A percentile compares a stretch with the other conserved stretches of the same genome.
Evolutionary conservation across 2,329 filamentous ascomycete species (phyloP).

Genomic region (Ceratocystiopsis brevicomis): DNA sequence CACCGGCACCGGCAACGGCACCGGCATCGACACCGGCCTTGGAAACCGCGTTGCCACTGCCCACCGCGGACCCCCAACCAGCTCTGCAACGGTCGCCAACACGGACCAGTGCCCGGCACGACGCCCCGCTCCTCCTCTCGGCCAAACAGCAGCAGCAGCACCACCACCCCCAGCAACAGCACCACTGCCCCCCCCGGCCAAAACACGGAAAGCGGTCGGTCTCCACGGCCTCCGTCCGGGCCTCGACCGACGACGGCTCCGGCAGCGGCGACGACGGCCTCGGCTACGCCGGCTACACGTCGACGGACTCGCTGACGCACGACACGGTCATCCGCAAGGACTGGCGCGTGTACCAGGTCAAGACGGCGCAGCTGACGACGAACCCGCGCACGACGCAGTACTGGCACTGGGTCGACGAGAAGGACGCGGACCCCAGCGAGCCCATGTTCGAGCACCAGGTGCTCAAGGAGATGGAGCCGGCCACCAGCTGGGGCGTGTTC

Average conservation of each 20-base stretch:
- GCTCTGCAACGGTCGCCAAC: no score
- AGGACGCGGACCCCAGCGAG: conserved; percentile 9
- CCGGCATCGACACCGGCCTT: no score
- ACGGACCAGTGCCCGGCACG: no score
- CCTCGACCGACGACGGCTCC: background rate
- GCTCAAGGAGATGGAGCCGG: conserved; percentile 23
- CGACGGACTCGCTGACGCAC: conserved; percentile 29
- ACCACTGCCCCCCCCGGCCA: no score
- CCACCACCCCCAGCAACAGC: no score
- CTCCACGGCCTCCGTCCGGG: background rate
- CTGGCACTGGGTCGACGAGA: conserved; percentile 28
- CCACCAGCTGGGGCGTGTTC: conserved; percentile 28
- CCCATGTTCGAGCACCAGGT: conserved; percentile 34
- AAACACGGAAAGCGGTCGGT: background rate
- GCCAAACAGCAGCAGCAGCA: no score
- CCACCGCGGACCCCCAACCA: no score
- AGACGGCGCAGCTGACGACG: conserved; percentile 27
- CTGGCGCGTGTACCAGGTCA: conserved; percentile 34
- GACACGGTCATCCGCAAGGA: conserved; percentile 27
- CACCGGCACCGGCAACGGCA: no score
- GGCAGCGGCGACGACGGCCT: conserved; percentile 18
- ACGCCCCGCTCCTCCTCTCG: no score
- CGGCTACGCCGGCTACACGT: conserved; percentile 28
- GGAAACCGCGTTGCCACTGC: no score
- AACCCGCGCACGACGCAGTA: conserved; percentile 32